Percentiles rank a stretch among this genome's conserved stretches.
These are phyloP conservation scores for Penicillium sp. DNA, from an alignment of 2,329 filamentous ascomycete genomes.

Conservation along the genomic window DNA sequence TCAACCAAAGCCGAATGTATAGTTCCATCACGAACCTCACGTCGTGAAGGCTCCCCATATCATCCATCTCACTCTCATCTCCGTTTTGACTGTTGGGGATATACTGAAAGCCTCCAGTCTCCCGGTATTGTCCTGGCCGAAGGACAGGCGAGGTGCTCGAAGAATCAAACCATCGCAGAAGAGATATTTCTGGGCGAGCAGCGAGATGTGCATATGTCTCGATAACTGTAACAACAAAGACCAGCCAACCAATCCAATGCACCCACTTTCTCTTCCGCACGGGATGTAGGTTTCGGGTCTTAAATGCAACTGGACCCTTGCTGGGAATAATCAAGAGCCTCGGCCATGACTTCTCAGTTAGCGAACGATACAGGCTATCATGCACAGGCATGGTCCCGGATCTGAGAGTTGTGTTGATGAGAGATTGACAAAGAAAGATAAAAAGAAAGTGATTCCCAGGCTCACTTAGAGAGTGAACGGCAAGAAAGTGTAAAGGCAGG, in stretches of 20 bases:
- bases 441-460: background rate
- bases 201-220: constrained; percentile 8
- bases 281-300: background rate
- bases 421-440: background rate
- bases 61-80: constrained; percentile 6
- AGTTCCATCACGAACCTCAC: constrained; percentile 10
- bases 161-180: background rate
- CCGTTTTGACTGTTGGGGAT: background rate
- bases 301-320: constrained; percentile 2
- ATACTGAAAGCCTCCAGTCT: background rate
- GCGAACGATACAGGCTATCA: background rate
- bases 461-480: background rate
- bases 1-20: background rate
- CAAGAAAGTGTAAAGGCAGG: background rate
- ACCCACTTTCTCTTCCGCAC: constrained; percentile 9
- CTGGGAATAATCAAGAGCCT: constrained; percentile 1
- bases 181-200: constrained; percentile 5
- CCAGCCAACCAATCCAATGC: constrained; percentile 11
- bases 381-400: background rate
- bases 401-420: background rate
- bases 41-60: constrained; percentile 14
- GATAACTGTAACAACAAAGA: constrained; percentile 9
- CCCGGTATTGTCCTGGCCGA: constrained; percentile 22
- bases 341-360: constrained; percentile 3
- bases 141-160: constrained; percentile 4